phyloP scores from a whole-genome alignment of 78 protist species.

The Chrysochromulina tobinii region DNA sequence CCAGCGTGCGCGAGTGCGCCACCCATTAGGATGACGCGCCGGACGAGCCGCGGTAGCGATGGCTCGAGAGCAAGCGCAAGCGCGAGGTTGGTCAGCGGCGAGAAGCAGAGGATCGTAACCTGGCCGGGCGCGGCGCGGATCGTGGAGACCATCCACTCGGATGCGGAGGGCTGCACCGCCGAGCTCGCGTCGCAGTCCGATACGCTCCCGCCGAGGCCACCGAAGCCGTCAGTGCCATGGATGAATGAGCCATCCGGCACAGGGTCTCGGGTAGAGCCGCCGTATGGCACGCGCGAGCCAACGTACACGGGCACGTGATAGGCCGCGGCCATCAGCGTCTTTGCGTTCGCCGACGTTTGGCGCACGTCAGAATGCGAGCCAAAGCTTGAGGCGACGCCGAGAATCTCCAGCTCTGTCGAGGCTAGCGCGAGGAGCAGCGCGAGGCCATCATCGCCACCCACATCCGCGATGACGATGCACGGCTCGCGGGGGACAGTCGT shows the following conservation, averaged over 20 bases:
- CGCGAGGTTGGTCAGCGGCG: slow-evolving; percentile 5
- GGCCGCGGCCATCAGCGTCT: background rate
- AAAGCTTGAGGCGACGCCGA: background rate
- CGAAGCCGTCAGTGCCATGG: background rate
- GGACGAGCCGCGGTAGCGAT: background rate
- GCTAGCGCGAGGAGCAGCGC: background rate
- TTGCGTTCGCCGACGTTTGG: background rate
- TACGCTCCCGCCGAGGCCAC: background rate
- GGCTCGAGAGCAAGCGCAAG: background rate
- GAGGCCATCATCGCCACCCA: background rate
- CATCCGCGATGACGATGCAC: background rate
- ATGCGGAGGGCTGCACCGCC: background rate
- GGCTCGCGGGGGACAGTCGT: background rate
- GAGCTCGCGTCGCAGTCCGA: background rate
- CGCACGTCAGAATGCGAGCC: background rate
- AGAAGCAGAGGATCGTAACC: background rate
- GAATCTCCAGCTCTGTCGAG: background rate
- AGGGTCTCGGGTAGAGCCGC: background rate
- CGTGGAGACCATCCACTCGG: background rate
- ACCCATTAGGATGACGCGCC: background rate
- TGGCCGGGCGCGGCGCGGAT: background rate
- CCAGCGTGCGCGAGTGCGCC: background rate
- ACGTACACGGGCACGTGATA: background rate
- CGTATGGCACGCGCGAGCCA: background rate
- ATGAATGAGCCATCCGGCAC: background rate